Evolutionary conservation across 164 flowering plant genomes (phyloP).

Genomic region (Platanus orientalis): DNA sequence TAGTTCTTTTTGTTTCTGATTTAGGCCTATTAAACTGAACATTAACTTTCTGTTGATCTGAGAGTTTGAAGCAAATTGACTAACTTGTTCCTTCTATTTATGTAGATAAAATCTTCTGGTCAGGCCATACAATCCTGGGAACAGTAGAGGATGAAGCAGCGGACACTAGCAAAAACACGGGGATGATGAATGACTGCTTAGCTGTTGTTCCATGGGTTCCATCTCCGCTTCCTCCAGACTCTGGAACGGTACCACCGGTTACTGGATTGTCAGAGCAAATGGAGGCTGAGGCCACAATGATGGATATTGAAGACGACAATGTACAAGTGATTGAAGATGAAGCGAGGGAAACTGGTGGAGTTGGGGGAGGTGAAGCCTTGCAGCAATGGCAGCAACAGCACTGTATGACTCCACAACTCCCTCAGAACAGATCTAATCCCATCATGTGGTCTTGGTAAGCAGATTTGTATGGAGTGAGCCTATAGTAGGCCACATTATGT

Average conservation of each 20-base stretch:
- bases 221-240: conserved; percentile 19
- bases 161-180: background rate
- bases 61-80: no score
- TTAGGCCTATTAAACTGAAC: no score
- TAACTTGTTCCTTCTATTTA: background rate
- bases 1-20: no score
- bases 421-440: conserved; percentile 42
- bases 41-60: background rate
- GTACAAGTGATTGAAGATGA: background rate
- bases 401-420: conserved; percentile 56
- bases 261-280: conserved; percentile 29
- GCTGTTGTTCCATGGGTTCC: conserved; percentile 74
- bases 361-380: conserved; percentile 17
- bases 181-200: conserved; percentile 13
- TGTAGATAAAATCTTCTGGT: conserved; percentile 34
- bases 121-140: conserved; percentile 8
- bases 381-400: conserved; percentile 58
- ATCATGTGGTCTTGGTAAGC: conserved; percentile 44
- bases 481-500: no score
- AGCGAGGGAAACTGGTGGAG: conserved; percentile 9
- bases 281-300: conserved; percentile 44
- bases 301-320: conserved; percentile 49
- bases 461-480: background rate
- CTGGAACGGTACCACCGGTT: conserved; percentile 2
- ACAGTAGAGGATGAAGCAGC: conserved; percentile 20